Conservation (phyloP, 2,329 filamentous ascomycete species). For the Colletotrichum sp. region DNA sequence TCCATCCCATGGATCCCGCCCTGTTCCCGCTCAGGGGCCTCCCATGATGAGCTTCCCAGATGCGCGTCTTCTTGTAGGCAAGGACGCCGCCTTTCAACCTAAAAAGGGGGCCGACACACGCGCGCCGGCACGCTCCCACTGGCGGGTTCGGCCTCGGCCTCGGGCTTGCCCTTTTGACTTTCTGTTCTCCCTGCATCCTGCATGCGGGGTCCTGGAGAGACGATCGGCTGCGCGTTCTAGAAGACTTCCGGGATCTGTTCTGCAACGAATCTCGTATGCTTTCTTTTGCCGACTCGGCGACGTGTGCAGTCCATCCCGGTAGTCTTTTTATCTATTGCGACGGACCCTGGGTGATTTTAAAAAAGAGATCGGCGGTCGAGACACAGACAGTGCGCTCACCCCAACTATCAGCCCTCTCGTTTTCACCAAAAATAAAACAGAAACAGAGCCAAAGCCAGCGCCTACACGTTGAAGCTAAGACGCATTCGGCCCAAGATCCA, state of each 20-base stretch:
- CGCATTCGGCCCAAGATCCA: not conserved
- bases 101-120: constrained; percentile 1
- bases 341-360: not conserved
- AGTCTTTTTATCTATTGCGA: not conserved
- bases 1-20: constrained; percentile 17
- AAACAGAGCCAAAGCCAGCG: not conserved
- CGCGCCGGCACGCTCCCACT: constrained; percentile 1
- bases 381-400: not conserved
- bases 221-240: constrained; percentile 18
- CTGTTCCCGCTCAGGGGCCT: constrained; percentile 18
- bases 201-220: constrained; percentile 1
- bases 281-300: not conserved
- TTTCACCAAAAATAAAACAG: not conserved
- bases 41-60: constrained; percentile 12
- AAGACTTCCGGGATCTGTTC: constrained; percentile 17
- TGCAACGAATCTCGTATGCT: constrained; percentile 1
- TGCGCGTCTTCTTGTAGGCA: not conserved
- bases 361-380: not conserved
- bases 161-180: constrained; percentile 3
- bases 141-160: constrained; percentile 1
- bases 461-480: not conserved
- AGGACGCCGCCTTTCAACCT: constrained; percentile 1
- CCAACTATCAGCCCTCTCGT: not conserved
- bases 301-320: not conserved
- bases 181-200: constrained; percentile 10